Evolutionary conservation across 441 rosid species (phyloP).

Genomic region (Isatis lusitanica): DNA sequence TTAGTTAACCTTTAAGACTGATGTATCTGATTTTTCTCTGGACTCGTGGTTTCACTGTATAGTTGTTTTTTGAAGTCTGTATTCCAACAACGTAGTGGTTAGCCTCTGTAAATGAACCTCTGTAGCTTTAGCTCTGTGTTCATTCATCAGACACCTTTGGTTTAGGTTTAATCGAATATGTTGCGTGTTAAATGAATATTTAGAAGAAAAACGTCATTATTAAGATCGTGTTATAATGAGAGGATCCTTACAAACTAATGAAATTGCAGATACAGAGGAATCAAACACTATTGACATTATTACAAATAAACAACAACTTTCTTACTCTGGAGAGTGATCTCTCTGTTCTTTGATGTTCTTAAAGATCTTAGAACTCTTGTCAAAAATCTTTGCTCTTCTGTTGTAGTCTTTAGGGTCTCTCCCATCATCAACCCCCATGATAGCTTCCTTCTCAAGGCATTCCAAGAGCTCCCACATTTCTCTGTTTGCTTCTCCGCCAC

Average conservation of each 20-base stretch:
- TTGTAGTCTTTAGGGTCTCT: slow-evolving; percentile 71
- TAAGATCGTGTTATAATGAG: slow-evolving; percentile 13
- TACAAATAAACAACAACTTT: not conserved
- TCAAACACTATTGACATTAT: slow-evolving; percentile 1
- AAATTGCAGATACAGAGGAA: slow-evolving; percentile 3
- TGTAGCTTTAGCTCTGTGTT: too few species aligned
- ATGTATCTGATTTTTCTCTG: too few species aligned
- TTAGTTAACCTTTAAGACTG: too few species aligned
- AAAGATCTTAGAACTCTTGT: slow-evolving; percentile 64
- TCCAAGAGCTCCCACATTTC: slow-evolving; percentile 56
- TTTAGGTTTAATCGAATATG: too few species aligned
- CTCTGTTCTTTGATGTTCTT: slow-evolving; percentile 52
- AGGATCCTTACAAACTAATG: not conserved
- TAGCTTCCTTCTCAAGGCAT: slow-evolving; percentile 79
- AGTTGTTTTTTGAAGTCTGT: too few species aligned
- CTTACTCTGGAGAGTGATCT: slow-evolving; percentile 14
- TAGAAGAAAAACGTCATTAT: slow-evolving; percentile 6
- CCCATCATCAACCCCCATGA: slow-evolving; percentile 82
- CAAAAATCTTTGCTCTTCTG: slow-evolving; percentile 79
- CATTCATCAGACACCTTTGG: too few species aligned
- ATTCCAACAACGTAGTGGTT: too few species aligned
- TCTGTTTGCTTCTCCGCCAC: slow-evolving; percentile 33
- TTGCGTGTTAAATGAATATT: not conserved
- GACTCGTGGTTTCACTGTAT: too few species aligned
- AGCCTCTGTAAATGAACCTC: too few species aligned